A percentile compares a stretch with the other conserved stretches of the same genome.
Conservation (phyloP, 306 rosid species). For the Cucurbita argyrosperma region DNA sequence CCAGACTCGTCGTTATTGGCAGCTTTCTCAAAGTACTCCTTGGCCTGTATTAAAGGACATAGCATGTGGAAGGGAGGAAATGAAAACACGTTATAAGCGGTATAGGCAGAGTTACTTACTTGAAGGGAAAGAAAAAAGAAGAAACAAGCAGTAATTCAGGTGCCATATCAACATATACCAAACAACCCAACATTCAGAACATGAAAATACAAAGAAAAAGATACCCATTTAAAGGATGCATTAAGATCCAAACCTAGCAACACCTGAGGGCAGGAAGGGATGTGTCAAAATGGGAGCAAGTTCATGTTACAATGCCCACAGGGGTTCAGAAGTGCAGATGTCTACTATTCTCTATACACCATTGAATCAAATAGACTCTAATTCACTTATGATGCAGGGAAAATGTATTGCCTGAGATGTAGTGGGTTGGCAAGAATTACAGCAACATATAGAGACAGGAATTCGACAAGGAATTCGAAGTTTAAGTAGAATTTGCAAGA, state of each 20-base stretch:
- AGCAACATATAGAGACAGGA: background rate
- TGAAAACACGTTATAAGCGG: background rate
- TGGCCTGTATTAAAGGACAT: conserved; percentile 36
- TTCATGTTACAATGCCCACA: background rate
- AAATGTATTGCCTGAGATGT: background rate
- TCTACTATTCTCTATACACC: background rate
- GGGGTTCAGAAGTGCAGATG: background rate
- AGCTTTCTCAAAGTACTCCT: conserved; percentile 92
- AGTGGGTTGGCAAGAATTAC: background rate
- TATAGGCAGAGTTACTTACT: background rate
- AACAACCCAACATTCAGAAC: background rate
- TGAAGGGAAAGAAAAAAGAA: background rate
- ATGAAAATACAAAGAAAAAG: background rate
- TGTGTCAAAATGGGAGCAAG: background rate
- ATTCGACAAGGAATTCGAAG: background rate
- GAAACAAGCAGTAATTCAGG: background rate
- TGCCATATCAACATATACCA: background rate
- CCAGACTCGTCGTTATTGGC: conserved; percentile 63
- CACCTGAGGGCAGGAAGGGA: background rate
- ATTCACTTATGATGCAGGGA: background rate
- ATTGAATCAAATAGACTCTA: background rate
- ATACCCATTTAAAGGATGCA: background rate
- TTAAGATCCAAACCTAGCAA: background rate
- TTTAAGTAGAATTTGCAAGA: background rate
- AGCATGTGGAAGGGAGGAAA: background rate